Base-by-base conservation (phyloP, 192 early-diverging fungal genomes). In the Helicostylum pulchrum region DNA sequence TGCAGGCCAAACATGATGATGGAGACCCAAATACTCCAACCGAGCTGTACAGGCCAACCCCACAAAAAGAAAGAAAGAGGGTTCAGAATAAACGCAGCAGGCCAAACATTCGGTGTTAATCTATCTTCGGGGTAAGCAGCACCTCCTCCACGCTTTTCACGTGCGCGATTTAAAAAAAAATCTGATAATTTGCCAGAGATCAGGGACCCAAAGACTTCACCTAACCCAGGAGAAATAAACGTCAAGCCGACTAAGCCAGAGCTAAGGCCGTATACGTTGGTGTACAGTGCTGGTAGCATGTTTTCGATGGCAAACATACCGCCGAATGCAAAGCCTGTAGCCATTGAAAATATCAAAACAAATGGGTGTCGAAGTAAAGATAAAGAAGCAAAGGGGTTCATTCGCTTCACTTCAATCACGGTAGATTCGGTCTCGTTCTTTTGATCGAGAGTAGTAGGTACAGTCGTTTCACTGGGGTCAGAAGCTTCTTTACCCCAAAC, bases 281-380 rank as follows among this genome's bases (percentile, higher is more conserved):
- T 67, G 30, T 68, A 74, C 21, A 65, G 42, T 23, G 62, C 17
- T 26, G 72, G 72, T 2, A 74, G 7, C 60, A 74, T 68, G 19
- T 66, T 74, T 65, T 68, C 67, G 34, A 74, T 76, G 19, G 77
- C 73, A 63, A 78, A 82, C 80, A 82, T 82, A 53, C 71, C 68
- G 23, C 77, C 77, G 62, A 82, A 82, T 6, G 76, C 57, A 51
- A 83, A 65, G 47, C 76, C 77, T 7, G 68, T 72, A 46, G 74
- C 67, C 32, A 81, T 67, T 8, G 79, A 65, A 2, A 60, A 51
- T 14, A 81, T 49, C 6, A 81, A 32, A 11, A 81, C 76, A 23
- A 78, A 67, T n/a, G 79, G 73, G 47, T 77, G 67, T 53, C 43
- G 70, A n/a, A 81, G 39, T 75, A 67, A 48, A 70, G 71, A 32